Conservation (phyloP, 192 early-diverging fungal species). For the Obelidium mucronatum region DNA sequence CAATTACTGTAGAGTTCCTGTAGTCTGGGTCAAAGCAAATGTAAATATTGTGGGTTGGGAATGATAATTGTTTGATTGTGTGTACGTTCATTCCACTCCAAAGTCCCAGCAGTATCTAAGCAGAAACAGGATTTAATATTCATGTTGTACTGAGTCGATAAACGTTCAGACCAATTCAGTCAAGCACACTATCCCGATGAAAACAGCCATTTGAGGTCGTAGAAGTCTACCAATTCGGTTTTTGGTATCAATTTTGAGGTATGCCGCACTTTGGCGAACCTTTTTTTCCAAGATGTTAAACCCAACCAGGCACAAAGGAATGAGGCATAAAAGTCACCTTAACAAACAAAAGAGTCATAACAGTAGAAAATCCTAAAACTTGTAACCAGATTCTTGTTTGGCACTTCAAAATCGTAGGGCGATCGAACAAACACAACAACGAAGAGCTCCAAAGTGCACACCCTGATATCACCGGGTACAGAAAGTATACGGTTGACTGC, state of each 20-base stretch:
- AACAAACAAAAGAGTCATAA: background rate
- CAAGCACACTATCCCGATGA: no score
- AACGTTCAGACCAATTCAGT: no score
- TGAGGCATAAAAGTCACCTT: no score
- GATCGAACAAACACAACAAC: background rate
- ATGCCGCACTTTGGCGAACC: no score
- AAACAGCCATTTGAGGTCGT: no score
- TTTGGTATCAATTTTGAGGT: no score
- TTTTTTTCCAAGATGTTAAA: no score
- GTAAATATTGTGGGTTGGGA: background rate
- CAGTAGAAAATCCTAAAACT: slow-evolving; percentile 11
- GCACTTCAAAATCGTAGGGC: background rate
- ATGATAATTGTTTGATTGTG: background rate
- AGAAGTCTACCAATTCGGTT: background rate
- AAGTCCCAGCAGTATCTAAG: background rate
- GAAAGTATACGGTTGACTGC: background rate
- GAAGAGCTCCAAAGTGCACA: background rate
- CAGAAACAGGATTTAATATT: background rate
- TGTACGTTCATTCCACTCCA: slow-evolving; percentile 5
- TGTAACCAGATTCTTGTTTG: slow-evolving; percentile 15
- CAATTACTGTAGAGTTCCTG: background rate
- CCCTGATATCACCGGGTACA: background rate
- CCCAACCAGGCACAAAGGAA: no score
- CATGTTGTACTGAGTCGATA: no score
- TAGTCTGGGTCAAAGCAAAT: background rate